These are phyloP conservation scores for Narthecium ossifragum DNA, from an alignment of 106 monocot species.

Conservation along the genomic window DNA sequence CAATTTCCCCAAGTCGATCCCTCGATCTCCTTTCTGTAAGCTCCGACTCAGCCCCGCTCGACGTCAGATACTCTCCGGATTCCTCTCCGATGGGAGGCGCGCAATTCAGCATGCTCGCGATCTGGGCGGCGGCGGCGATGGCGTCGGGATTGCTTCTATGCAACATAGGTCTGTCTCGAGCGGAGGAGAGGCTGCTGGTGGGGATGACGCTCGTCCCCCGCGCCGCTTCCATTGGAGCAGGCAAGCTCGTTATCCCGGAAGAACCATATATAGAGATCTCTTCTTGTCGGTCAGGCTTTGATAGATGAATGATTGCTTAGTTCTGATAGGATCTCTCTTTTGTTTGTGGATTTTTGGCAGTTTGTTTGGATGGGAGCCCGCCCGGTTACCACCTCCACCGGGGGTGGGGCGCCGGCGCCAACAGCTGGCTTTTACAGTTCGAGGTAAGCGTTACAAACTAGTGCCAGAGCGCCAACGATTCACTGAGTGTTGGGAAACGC, in stretches of 20 bases:
- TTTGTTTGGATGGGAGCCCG: conserved; percentile 79
- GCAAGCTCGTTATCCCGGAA: conserved; percentile 11
- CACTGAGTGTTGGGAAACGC: too few relatives aligned
- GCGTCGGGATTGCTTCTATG: not conserved
- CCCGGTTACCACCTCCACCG: conserved; percentile 71
- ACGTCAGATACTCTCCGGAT: not conserved
- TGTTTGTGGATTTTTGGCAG: too few relatives aligned
- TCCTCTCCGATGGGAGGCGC: not conserved
- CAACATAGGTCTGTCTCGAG: not conserved
- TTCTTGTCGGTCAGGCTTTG: not conserved
- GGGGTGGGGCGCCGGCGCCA: conserved; percentile 38
- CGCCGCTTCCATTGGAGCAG: conserved; percentile 39
- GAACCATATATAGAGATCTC: not conserved
- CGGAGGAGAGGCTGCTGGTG: conserved; percentile 20
- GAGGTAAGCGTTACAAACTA: conserved; percentile 26
- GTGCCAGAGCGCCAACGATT: too few relatives aligned
- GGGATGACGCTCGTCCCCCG: conserved; percentile 51
- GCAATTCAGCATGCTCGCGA: not conserved
- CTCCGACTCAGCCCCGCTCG: too few relatives aligned
- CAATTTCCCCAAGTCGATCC: too few relatives aligned
- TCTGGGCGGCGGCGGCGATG: not conserved
- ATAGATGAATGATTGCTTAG: not conserved
- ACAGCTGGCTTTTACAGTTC: conserved; percentile 78
- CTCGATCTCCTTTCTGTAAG: too few relatives aligned
- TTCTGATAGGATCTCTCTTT: not conserved